Conservation (phyloP, 441 rosid genomes). For the Viola pubescens region DNA sequence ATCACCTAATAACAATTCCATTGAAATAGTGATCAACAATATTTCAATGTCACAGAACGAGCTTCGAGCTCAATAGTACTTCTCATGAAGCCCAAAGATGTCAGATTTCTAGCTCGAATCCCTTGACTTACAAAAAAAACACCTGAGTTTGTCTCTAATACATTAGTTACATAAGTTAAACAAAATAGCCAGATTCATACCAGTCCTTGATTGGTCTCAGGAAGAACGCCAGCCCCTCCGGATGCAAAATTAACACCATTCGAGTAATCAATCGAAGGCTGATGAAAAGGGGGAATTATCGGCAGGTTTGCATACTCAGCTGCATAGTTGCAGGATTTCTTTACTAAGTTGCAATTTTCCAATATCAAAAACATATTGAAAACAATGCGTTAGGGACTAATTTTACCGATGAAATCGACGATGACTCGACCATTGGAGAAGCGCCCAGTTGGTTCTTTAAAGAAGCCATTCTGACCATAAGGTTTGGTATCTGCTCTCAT, state of each 20-base stretch:
- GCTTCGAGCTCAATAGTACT: background rate
- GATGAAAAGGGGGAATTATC: conserved; percentile 37
- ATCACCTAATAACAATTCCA: conserved; percentile 22
- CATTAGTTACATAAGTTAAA: background rate
- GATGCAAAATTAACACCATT: conserved; percentile 47
- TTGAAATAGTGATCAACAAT: too few relatives aligned
- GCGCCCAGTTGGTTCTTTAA: conserved; percentile 38
- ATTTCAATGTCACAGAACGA: background rate
- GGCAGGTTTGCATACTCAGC: conserved; percentile 48
- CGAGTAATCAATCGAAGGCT: conserved; percentile 29
- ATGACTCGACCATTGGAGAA: conserved; percentile 54
- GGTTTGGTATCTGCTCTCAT: conserved; percentile 38
- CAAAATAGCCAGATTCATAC: conserved; percentile 15
- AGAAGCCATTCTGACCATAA: conserved; percentile 40
- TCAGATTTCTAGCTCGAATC: too few relatives aligned
- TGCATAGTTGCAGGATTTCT: conserved; percentile 6
- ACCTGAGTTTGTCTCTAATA: too few relatives aligned
- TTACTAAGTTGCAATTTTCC: background rate
- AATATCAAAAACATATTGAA: background rate
- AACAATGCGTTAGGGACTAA: background rate
- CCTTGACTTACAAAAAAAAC: too few relatives aligned
- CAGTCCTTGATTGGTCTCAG: conserved; percentile 36
- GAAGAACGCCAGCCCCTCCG: conserved; percentile 44
- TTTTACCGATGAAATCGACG: conserved; percentile 47
- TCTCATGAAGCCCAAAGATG: too few relatives aligned